These are phyloP conservation scores for Claviceps africana DNA, from an alignment of 2,329 filamentous ascomycete genomes.

Conservation along the genomic window DNA sequence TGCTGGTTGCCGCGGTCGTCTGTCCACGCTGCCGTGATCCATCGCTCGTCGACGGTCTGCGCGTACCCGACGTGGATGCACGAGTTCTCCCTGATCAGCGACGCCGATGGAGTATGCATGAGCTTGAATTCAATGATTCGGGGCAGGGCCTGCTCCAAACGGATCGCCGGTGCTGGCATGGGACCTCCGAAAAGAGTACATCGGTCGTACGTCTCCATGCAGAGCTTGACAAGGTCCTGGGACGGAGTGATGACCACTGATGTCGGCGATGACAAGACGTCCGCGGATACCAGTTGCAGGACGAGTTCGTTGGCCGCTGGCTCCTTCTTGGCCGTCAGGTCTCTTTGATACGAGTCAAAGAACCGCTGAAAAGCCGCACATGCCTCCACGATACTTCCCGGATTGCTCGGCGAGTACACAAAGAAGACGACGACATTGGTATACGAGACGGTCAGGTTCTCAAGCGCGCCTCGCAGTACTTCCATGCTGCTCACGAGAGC, in stretches of 20 bases:
- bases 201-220: conserved; percentile 65
- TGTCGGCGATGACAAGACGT: conserved; percentile 49
- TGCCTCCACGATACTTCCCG: conserved; percentile 51
- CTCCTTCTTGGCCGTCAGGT: conserved; percentile 27
- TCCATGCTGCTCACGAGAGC: conserved; percentile 34
- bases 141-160: conserved; percentile 56
- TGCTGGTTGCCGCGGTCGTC: conserved; percentile 64
- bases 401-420: conserved; percentile 51
- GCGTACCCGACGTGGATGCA: conserved; percentile 72
- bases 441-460: conserved; percentile 26
- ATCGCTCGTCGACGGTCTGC: conserved; percentile 58
- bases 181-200: conserved; percentile 45
- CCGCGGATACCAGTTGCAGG: conserved; percentile 59
- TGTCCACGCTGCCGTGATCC: conserved; percentile 71
- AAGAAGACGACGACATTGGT: conserved; percentile 65
- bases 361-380: conserved; percentile 62
- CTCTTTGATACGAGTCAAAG: conserved; percentile 43
- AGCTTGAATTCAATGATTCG: conserved; percentile 65
- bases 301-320: conserved; percentile 50
- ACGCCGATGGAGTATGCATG: conserved; percentile 50
- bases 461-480: conserved; percentile 32
- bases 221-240: conserved; percentile 45
- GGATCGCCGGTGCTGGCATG: conserved; percentile 54
- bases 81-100: conserved; percentile 63
- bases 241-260: conserved; percentile 49